Evolutionary conservation across 2,329 filamentous ascomycete species (phyloP).

Genomic region (Scytalidium lignicola): DNA sequence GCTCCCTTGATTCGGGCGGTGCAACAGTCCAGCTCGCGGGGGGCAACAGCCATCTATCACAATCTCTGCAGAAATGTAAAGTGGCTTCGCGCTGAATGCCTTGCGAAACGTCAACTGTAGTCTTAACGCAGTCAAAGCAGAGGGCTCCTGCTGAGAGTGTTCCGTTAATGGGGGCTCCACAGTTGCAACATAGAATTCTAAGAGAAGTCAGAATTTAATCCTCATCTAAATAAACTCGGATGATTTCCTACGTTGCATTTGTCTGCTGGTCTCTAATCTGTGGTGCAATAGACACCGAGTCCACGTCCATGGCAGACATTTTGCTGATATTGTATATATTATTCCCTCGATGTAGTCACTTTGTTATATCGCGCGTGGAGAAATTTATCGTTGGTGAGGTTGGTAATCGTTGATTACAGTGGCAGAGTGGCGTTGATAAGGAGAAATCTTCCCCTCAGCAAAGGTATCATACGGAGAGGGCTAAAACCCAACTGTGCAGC

Average conservation of each 20-base stretch:
- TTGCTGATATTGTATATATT: constrained; percentile 17
- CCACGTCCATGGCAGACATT: constrained; percentile 56
- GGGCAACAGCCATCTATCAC: constrained; percentile 87
- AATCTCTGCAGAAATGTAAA: constrained; percentile 88
- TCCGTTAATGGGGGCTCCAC: constrained; percentile 91
- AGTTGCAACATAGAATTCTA: constrained; percentile 97
- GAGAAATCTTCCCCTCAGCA: neutral
- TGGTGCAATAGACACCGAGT: constrained; percentile 45
- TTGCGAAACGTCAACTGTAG: constrained; percentile 87
- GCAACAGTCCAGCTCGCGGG: constrained; percentile 84
- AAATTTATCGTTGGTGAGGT: neutral
- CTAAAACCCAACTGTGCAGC: neutral
- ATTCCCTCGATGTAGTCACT: neutral
- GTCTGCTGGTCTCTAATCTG: constrained; percentile 26
- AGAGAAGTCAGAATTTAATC: constrained; percentile 10
- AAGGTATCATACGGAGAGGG: neutral
- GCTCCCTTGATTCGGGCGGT: constrained; percentile 79
- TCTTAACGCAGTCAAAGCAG: constrained; percentile 93
- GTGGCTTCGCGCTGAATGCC: constrained; percentile 88
- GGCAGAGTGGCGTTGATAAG: neutral
- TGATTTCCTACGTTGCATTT: constrained; percentile 47
- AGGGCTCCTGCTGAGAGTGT: constrained; percentile 80
- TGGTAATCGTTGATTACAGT: neutral
- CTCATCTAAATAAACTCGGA: constrained; percentile 11
- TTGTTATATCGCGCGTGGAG: neutral